Base-by-base conservation (phyloP, 2,329 filamentous ascomycete genomes). In the Cylindrodendrum hubeiense region DNA sequence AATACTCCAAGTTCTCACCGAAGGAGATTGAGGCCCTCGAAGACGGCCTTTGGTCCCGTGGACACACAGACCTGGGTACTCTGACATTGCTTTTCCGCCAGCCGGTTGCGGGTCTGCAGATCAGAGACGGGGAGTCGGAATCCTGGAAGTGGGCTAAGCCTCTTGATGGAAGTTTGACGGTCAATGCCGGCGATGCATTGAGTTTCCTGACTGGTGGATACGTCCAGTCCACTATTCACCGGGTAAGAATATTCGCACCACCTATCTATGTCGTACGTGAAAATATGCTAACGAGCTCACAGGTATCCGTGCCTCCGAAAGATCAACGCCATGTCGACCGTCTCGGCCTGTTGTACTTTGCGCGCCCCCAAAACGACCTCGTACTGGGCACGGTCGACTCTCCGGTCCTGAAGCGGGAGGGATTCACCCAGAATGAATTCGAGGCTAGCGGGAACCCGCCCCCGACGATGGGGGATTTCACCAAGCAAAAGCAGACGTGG, bases 81-180 rank as follows among this genome's bases (percentile, higher is more conserved):
- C 79, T 89, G 0, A 89, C 87, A 0, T 77, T 89, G 3, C 80
- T 89, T 0, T 89, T 90, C 78, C 80, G 86, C 0, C 87, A 89
- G 65, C 87, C 87, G 0, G 84, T 89, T 1, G 85, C 86, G 0
- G 86, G 83, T 0, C 79, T 89, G 2, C 87, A 90, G 68, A 86
- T 89, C 51, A 74, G 71, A 26, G 83, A 85, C 19, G 81, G 82
- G n/a, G 76, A 81, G 0, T 79, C 82, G 0, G 80, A 80, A 1
- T 63, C 82, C 3, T 87, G 85, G 85, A 86, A 83, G 41, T 87
- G 81, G 77, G 84, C 85, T 0, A 79, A 79, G 21, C 82, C 85
- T 0, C 79, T 85, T 3, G 79, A 84, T 7, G 85, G 83, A 0
- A 86, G 82, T 0, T 80, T 87, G 9, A 86, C 84, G 0, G 83